Base-by-base conservation (phyloP, 1,284 basidiomycete species). In the Cutaneotrichosporon spelunceum region DNA sequence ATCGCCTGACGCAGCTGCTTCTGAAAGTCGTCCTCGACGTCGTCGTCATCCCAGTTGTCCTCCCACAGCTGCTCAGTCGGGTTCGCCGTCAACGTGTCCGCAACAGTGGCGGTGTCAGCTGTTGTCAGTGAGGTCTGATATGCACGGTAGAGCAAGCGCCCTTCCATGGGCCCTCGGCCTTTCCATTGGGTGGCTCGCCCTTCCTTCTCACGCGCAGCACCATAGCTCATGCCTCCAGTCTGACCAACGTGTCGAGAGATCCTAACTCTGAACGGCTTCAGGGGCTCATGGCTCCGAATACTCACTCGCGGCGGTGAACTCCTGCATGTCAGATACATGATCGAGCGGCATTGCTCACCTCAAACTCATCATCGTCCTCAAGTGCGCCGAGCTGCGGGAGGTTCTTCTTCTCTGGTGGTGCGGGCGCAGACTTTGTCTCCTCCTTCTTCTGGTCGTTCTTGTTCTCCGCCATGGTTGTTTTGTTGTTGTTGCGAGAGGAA, bases 41-140 rank as follows among this genome's bases (percentile, higher is more conserved):
- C 94, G 79, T 99, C 95, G 72, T 99, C 95, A 73, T 99, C 95
- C 95, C 95, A 99, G 78, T 97, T 97, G 73, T 98, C 95, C 82
- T 98, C 94, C 95, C 95, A 99, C 33, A 98, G 82, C 74, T 93
- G 73, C 53, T 62, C 61, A 56, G 75, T 72, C 21, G 67, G 67
- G 52, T 71, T 66, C 14, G 70, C 65, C 30, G 66, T 68, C 24
- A 79, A 62, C 0, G 72, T 69, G 52, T 78, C 75, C 13, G 72
- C 64, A 23, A 78, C 70, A 39, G 73, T 75, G 65, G 66, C 73
- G 64, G 55, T 36, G 52, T 64, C 66, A 23, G 61, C 63, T 65
- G 59, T 30, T 11, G 61, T 61, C 33, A 66, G 64, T 23, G 34
- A 33, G 27, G 48, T 16, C 19, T 16, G 14, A 7, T 19, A 19